Percentiles rank a stretch among this genome's conserved stretches.
Evolutionary conservation across 371 early-diverging fungal species (phyloP).

Genomic region (Mucor irregularis): DNA sequence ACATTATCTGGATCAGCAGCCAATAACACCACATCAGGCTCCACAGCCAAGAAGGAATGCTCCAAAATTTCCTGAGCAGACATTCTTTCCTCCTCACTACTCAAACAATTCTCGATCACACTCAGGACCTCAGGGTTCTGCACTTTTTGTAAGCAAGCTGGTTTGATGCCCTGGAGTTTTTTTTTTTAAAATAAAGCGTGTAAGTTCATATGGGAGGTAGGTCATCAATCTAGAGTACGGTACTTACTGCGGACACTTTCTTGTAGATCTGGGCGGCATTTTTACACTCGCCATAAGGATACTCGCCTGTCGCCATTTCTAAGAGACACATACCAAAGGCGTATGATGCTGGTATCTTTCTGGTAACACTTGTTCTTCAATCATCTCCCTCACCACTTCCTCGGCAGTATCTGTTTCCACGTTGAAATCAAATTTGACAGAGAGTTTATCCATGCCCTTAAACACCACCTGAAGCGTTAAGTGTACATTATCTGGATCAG

Average conservation of each 20-base stretch:
- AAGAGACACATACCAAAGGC: conserved; percentile 86
- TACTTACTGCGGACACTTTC: conserved; percentile 53
- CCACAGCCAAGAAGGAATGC: conserved; percentile 52
- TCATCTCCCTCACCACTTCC: conserved; percentile 81
- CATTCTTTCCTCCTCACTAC: conserved; percentile 57
- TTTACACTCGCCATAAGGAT: conserved; percentile 79
- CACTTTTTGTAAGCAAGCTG: conserved; percentile 47
- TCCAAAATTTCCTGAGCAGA: conserved; percentile 54
- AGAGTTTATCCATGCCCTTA: conserved; percentile 65
- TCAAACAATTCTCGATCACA: conserved; percentile 69
- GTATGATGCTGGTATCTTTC: conserved; percentile 64
- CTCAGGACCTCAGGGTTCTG: conserved; percentile 63
- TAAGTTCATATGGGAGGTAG: neutral
- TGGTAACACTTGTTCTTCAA: conserved; percentile 69
- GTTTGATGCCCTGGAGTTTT: conserved; percentile 57
- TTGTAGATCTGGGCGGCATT: conserved; percentile 78
- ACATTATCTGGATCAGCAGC: conserved; percentile 52
- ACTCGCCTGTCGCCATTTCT: conserved; percentile 79
- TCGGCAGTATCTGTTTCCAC: conserved; percentile 77
- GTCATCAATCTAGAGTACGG: neutral
- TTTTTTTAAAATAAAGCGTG: neutral
- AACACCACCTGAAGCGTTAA: conserved; percentile 73
- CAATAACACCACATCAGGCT: conserved; percentile 63
- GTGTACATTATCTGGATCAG: conserved; percentile 53
- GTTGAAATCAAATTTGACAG: conserved; percentile 81